Evolutionary conservation across 108 stramenopile genomes (phyloP).

Genomic region (Nitzschia putrida): DNA sequence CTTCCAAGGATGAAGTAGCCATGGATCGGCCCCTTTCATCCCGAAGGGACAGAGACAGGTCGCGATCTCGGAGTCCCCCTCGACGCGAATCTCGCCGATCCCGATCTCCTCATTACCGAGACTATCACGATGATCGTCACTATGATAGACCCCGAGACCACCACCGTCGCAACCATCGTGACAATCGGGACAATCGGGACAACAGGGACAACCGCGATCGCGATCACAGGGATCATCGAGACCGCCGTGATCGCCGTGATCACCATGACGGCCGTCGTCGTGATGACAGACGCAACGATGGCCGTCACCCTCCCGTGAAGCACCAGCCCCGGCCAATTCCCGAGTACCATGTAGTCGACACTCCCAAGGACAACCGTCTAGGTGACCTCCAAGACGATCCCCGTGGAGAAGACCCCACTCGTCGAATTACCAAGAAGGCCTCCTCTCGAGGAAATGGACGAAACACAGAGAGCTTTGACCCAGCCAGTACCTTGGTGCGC

Average conservation of each 20-base stretch:
- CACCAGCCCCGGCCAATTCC: not conserved
- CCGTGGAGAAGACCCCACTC: slow-evolving; percentile 50
- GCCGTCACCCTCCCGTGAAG: not conserved
- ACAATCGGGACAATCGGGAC: not conserved
- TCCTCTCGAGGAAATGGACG: slow-evolving; percentile 44
- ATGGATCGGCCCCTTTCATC: no score
- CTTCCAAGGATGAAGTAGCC: no score
- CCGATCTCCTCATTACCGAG: no score
- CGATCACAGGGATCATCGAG: not conserved
- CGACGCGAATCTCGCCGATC: no score
- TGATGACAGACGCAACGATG: not conserved
- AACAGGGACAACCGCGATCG: no score
- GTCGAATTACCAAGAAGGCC: slow-evolving; percentile 59
- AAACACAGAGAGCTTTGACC: slow-evolving; percentile 80
- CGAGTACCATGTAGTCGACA: slow-evolving; percentile 10
- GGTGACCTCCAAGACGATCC: slow-evolving; percentile 44
- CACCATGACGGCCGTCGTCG: not conserved
- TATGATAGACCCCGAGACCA: no score
- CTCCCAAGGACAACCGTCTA: slow-evolving; percentile 36
- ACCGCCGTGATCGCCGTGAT: not conserved
- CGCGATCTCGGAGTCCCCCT: no score
- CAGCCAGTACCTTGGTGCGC: slow-evolving; percentile 66
- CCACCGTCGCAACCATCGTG: not conserved
- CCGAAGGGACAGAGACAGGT: no score
- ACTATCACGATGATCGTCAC: no score